Conservation (phyloP, 495 filamentous ascomycete species). For the Hyaloscypha finlandica region DNA sequence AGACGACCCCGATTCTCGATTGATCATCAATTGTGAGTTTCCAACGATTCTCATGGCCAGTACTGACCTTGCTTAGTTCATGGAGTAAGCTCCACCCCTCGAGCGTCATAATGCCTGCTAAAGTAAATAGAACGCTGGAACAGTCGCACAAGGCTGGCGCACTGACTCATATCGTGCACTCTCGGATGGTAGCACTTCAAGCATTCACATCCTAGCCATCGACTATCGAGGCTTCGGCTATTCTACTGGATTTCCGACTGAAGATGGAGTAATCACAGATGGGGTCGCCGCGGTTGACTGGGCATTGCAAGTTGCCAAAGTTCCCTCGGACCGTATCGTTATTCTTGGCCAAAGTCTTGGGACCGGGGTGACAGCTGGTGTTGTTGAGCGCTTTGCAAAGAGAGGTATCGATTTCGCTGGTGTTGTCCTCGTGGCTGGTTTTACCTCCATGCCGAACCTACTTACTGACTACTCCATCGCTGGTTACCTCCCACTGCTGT, state of each 20-base stretch:
- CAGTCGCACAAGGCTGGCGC: conserved; percentile 63
- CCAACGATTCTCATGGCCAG: background rate
- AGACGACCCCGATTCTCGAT: conserved; percentile 59
- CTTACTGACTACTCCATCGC: conserved; percentile 64
- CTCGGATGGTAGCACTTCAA: conserved; percentile 55
- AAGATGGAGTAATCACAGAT: conserved; percentile 80
- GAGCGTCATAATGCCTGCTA: conserved; percentile 5
- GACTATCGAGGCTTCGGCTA: conserved; percentile 92
- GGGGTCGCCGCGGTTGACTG: conserved; percentile 70
- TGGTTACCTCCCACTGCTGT: conserved; percentile 76
- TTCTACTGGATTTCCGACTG: conserved; percentile 77
- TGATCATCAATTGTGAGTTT: conserved; percentile 58
- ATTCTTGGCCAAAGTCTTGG: conserved; percentile 89
- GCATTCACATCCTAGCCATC: conserved; percentile 64
- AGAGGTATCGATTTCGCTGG: conserved; percentile 60
- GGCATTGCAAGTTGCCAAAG: conserved; percentile 62
- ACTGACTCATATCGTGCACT: conserved; percentile 64
- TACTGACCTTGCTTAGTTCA: conserved; percentile 43
- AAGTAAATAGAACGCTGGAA: conserved; percentile 58
- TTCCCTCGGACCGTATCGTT: conserved; percentile 72
- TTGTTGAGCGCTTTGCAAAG: conserved; percentile 64
- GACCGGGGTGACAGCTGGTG: conserved; percentile 75
- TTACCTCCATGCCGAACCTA: conserved; percentile 71
- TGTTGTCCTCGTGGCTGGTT: conserved; percentile 76
- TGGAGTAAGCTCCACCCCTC: conserved; percentile 29